Evolutionary conservation across 2,329 filamentous ascomycete species (phyloP), one percentile per base, ranked within the genome.

Genomic region (Leptographium lundbergii): DNA sequence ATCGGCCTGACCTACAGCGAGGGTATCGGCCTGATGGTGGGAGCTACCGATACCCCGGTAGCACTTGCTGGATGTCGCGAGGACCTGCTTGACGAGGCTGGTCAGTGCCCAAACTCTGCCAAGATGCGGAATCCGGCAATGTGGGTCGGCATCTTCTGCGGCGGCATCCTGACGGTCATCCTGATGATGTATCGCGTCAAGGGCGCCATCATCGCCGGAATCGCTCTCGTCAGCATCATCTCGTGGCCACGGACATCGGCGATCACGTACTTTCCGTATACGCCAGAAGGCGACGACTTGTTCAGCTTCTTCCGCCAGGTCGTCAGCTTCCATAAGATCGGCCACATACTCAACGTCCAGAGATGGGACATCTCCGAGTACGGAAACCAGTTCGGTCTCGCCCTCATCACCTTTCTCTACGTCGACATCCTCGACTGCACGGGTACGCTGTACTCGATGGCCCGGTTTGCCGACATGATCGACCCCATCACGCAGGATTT

Each of bases 81-180:
- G 0, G 76, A 84, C 54, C 77, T 77, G 57, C 72, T 81, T 3
- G 62, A 67, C 7, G 77, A 72, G 1, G 78, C 59, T 51, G 59
- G 57, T 14, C 50, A 22, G 19, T 63, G 61, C 42, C 45, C 57
- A 34, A 34, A 39, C 39, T 55, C 54, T 22, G 9, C 11, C 13
- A 62, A 91, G 78, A 92, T 95, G 89, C 83, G 88, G 61, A 89
- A 81, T 67, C 88, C 29, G 53, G 61, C 84, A 80, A 74, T 95
- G 78, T 96, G 91, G 90, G 81, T 94, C 58, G 90, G 88, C 17
- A 86, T 95, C 64, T 86, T 90, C 68, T 88, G 87, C 65, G 83
- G 86, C 58, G 89, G 90, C 17, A 77, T 95, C 56, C 71, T 95
- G 36, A 92, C 89, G 0, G 83, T 87, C 7, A 81, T 92, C 63